Base-by-base conservation (phyloP, 2,329 filamentous ascomycete genomes). In the Phyllosticta citribraziliensis region DNA sequence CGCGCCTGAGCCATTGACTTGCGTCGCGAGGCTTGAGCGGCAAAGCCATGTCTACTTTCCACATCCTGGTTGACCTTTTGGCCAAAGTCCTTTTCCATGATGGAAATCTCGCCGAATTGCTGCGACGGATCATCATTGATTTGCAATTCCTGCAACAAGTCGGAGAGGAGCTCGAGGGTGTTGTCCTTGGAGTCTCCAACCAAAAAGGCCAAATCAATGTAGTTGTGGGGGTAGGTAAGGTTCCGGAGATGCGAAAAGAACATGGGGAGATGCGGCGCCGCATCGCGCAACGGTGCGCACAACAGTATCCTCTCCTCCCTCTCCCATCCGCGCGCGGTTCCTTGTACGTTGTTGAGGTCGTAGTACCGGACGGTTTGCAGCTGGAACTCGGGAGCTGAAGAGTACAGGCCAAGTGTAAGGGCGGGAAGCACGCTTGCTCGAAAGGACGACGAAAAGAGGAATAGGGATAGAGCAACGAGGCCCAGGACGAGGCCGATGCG, bases 41-140 rank as follows among this genome's bases (percentile, higher is more conserved):
- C 94, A 71, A 99, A 99, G 24, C 94, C 95, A 74, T 99, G 94
- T 66, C 94, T 87, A 72, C 91, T 96, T 77, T 99, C 94, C 25
- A 97, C 91, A 76, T 99, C 93, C 75, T 99, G 94, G 65, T 96
- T 90, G 63, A 99, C 94, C 73, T 93, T 93, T 73, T 99, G 94
- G 2, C 94, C 94, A 78, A 99, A 99, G 74, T 99, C 93, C 77
- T 99, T 99, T 76, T 97, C 91, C 66, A 99, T 92, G 63, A 99
- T 94, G 0, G 91, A 96, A 62, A 99, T 94, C 77, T 99, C 94
- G 63, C 94, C 94, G 71, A 92, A 99, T 17, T 88, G 86, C 75
- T 92, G 87, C 67, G 85, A 87, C 11, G 87, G 85, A 67, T 97
- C 89, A 22, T 86, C 80, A 64, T 94, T 84, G 24, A 84, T 85